phyloP scores from a whole-genome alignment of 2,329 filamentous ascomycete species.

The Colletotrichum gloeosporioides region DNA sequence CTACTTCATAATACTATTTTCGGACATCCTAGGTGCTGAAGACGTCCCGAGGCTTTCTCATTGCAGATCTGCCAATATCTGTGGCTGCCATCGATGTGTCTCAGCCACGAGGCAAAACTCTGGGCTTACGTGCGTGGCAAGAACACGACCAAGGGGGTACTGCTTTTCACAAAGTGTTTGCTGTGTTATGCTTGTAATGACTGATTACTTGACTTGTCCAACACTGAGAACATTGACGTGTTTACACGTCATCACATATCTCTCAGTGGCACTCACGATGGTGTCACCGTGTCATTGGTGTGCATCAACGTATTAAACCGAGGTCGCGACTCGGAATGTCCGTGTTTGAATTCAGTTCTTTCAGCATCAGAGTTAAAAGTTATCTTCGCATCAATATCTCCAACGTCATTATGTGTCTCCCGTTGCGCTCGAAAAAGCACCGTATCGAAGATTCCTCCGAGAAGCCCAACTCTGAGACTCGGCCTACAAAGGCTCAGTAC shows the following conservation, averaged over 20 bases:
- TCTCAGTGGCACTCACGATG: not conserved
- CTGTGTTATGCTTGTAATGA: not conserved
- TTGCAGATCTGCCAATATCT: not conserved
- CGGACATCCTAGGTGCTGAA: not conserved
- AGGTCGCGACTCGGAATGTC: not conserved
- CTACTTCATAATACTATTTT: not conserved
- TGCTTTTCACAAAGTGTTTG: not conserved
- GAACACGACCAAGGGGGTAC: not conserved
- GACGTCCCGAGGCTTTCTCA: not conserved
- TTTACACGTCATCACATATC: not conserved
- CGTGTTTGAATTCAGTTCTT: not conserved
- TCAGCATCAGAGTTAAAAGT: not conserved
- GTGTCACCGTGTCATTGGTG: not conserved
- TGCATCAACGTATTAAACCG: not conserved
- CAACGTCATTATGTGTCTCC: not conserved
- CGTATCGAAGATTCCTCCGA: not conserved
- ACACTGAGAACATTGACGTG: not conserved
- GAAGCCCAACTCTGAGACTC: not conserved
- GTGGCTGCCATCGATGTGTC: not conserved
- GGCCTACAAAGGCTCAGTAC: not conserved
- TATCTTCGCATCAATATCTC: not conserved
- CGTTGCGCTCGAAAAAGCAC: not conserved
- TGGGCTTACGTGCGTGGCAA: not conserved
- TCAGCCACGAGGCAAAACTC: not conserved
- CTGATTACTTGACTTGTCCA: not conserved